These are phyloP conservation scores for Leishmania aethiopica DNA, from an alignment of 208 protist species.

Conservation along the genomic window DNA sequence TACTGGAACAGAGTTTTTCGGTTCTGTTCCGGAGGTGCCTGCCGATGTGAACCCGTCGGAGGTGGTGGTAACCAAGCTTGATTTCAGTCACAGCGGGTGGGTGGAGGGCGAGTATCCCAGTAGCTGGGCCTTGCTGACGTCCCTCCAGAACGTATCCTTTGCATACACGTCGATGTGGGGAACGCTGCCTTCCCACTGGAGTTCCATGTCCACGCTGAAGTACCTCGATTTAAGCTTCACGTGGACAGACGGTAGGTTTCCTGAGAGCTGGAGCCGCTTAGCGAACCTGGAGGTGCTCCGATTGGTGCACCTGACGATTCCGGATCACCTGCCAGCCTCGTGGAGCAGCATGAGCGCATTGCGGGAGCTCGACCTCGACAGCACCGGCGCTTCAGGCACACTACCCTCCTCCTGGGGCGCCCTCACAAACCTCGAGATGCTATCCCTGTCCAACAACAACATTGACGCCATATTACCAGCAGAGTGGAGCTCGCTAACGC, in stretches of 20 bases:
- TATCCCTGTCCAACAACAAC: neutral
- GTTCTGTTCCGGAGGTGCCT: constrained; percentile 1
- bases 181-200: neutral
- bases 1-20: neutral
- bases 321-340: neutral
- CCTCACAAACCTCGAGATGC: neutral
- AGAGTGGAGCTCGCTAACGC: neutral
- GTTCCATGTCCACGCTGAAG: neutral
- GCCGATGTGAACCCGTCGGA: neutral
- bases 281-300: neutral
- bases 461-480: neutral
- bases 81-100: neutral
- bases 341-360: neutral
- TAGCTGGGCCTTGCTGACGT: constrained; percentile 5
- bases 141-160: constrained; percentile 6
- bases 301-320: constrained; percentile 1
- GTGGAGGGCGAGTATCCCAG: constrained; percentile 5
- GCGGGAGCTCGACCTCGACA: neutral
- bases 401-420: neutral
- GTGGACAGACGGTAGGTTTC: neutral
- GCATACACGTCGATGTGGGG: constrained; percentile 8
- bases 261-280: neutral
- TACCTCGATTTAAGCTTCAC: constrained; percentile 5
- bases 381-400: neutral
- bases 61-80: constrained; percentile 11